phyloP scores from a whole-genome alignment of 2,329 filamentous ascomycete species.

The Penicillium digitatum region DNA sequence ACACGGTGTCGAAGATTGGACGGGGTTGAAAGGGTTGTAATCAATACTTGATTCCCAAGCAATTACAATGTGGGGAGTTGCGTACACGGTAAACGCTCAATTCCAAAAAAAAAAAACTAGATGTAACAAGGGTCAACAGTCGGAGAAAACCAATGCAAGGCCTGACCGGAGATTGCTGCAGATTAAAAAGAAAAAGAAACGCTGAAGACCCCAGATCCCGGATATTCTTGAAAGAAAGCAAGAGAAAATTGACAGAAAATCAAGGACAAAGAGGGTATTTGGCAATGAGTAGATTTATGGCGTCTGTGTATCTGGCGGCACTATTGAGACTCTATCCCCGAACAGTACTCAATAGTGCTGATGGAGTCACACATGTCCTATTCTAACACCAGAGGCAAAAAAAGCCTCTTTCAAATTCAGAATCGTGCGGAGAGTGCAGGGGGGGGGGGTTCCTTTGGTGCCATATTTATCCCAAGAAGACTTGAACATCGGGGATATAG shows the following conservation, averaged over 20 bases:
- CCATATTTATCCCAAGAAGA: neutral
- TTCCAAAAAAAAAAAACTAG: slow-evolving; percentile 20
- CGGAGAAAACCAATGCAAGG: neutral
- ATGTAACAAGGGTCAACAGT: neutral
- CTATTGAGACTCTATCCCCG: slow-evolving; percentile 2
- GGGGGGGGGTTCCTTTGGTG: neutral
- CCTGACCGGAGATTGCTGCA: slow-evolving; percentile 1
- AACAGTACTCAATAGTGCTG: neutral
- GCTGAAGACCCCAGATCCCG: slow-evolving; percentile 9
- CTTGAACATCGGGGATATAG: neutral
- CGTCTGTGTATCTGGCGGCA: neutral
- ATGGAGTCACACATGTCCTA: neutral
- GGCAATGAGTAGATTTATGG: neutral
- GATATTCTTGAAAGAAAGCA: slow-evolving; percentile 8
- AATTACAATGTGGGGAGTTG: slow-evolving; percentile 4
- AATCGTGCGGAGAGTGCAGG: neutral
- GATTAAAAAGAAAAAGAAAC: neutral
- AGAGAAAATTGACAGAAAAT: neutral
- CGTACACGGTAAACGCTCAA: slow-evolving; percentile 19
- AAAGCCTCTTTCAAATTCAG: neutral
- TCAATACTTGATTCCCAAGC: slow-evolving; percentile 8
- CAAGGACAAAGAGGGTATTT: neutral
- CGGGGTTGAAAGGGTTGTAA: slow-evolving; percentile 7
- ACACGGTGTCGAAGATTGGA: neutral
- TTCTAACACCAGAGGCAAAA: neutral